Base-by-base conservation (phyloP, 371 early-diverging fungal genomes). In the Dinochytrium kinnereticum region DNA sequence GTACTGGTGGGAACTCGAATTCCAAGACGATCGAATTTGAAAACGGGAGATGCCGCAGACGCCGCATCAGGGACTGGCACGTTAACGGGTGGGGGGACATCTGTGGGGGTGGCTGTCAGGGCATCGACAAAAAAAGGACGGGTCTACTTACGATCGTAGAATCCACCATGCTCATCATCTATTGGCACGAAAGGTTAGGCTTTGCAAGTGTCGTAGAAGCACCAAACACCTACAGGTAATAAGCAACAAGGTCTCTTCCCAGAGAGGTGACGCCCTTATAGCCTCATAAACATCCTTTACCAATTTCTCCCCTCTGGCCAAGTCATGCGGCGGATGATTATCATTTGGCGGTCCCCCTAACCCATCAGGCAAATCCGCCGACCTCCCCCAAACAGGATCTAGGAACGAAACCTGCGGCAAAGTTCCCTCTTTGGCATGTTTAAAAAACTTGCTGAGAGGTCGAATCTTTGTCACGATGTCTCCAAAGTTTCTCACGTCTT, bases 1-100 rank as follows among this genome's bases (percentile, higher is more conserved):
- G 10, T 57, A 57, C 57, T 69, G 1, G 84, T 78, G 26, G 88
- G 88, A 1, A 87, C 85, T 49, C 88, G 85, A 26, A 85, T 69
- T 36, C 88, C 88, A 51, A 82, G 72, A 37, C 85, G 65, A 67
- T 76, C 77, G 53, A 80, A 80, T 31, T 71, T 36, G 75, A 81
- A 78, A 28, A 68, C 74, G 26, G 74, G 59, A 37, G 39, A 55
- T 33, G 2, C 31, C 49, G 51, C 57, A 34, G 61, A 59, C 3
- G 57, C 49, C 15, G 37, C 49, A 59, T 78, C 79, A 3, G 76
- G 76, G 28, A 3, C 31, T 10, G 79, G 76, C 1, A 78, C 70
- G 57, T 53, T 53, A 30, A 39, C 37, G 24, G 81, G 79, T 2
- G 78, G 75, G 21, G 70, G 53, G 30, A 77, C 78, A 68, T 78